These are phyloP conservation scores for Rhizopogon vesiculosus DNA, from an alignment of 768 basidiomycete species.

Conservation along the genomic window DNA sequence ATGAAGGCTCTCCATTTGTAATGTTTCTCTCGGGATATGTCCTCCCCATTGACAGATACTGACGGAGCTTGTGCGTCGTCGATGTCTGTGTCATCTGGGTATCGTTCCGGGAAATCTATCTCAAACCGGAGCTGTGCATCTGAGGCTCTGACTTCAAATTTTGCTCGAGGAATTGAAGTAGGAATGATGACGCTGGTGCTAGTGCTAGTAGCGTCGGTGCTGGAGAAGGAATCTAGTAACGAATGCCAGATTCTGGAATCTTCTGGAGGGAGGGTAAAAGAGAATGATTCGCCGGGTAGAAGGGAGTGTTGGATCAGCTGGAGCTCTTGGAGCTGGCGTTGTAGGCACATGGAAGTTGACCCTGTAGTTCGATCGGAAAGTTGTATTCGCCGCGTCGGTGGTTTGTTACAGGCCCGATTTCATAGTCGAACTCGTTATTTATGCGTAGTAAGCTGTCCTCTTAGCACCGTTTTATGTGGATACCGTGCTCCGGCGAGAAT, in stretches of 20 bases:
- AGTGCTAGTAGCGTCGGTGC: neutral
- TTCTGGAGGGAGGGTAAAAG: slow-evolving; percentile 32
- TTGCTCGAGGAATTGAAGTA: slow-evolving; percentile 14
- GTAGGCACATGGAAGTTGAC: neutral
- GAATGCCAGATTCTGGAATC: slow-evolving; percentile 29
- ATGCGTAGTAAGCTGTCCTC: too few relatives aligned
- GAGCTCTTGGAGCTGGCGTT: slow-evolving; percentile 43
- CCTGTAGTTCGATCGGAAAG: neutral
- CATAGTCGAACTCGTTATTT: too few relatives aligned
- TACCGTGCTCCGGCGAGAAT: too few relatives aligned
- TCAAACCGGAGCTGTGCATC: slow-evolving; percentile 34
- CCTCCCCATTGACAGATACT: slow-evolving; percentile 43
- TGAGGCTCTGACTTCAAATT: slow-evolving; percentile 30
- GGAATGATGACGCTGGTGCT: neutral
- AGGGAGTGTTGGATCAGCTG: slow-evolving; percentile 59
- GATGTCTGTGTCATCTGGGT: slow-evolving; percentile 3
- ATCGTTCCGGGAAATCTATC: slow-evolving; percentile 18
- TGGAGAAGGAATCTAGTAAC: slow-evolving; percentile 15
- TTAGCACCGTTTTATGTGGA: too few relatives aligned
- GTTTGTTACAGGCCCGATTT: too few relatives aligned
- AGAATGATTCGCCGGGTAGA: slow-evolving; percentile 52
- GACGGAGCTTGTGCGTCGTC: neutral
- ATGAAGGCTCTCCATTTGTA: slow-evolving; percentile 43
- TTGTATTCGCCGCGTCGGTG: too few relatives aligned
- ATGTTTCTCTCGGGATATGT: slow-evolving; percentile 42